Evolutionary conservation across 106 monocot species (phyloP), one percentile per base, ranked within the genome.

Genomic region (Cymbidium sinense): DNA sequence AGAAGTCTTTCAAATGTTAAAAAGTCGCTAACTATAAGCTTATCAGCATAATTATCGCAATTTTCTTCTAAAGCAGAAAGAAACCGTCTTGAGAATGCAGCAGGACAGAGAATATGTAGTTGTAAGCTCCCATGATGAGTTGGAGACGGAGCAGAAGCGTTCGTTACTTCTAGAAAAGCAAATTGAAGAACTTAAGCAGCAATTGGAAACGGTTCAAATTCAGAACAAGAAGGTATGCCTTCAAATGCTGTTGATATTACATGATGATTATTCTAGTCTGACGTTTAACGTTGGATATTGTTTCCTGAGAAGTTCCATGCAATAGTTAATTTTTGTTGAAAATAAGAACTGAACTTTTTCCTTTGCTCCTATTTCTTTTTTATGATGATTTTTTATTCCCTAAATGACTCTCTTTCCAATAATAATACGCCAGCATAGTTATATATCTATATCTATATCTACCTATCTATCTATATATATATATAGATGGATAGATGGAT

Each of bases 161-260:
- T 80, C 75, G 11, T 28, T 18, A 69, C 43, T 72, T 50, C 75
- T 88, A 43, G 86, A 88, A 76, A 84, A 82, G 69, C 79, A 95
- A 81, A 80, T 89, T 35, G 85, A 88, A 74, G 80, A 80, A 50
- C 87, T 89, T 41, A 78, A 87, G 73, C 70, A 86, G 79, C 75
- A 89, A 47, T 54, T 82, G 52, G 81, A 91, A 75, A 37, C 78
- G 80, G 76, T 67, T 64, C 85, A 94, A 82, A 73, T 28, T 54
- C 82, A 86, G 62, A 79, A 88, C 65, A 80, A 78, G 52, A 83
- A 94, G 69, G 36, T 80, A 69, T 43, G 11, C 13, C 19, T 77
- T 81, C 5, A 47, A 50, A 9, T 69, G 1, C 44, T 52, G n/a
- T 33, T 61, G 50, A 33, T 54, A 23, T 37, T 55, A 43, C 23